phyloP scores from a whole-genome alignment of 306 rosid species.

The Rubus parviflorus region DNA sequence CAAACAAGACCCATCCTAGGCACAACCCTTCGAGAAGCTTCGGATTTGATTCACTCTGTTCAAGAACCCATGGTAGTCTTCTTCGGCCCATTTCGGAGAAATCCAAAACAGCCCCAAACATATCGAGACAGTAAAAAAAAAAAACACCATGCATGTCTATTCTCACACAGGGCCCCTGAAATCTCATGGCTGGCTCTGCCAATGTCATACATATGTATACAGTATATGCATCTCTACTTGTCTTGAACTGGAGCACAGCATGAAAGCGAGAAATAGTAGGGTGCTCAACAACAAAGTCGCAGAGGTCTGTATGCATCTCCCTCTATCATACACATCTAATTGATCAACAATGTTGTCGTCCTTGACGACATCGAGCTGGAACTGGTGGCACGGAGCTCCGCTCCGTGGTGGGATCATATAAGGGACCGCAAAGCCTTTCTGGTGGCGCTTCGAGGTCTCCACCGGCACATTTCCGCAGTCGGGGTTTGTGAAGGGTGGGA shows the following conservation, averaged over 20 bases:
- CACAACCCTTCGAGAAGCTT: too few species aligned
- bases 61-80: too few species aligned
- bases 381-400: conserved; percentile 66
- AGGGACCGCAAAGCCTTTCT: conserved; percentile 45
- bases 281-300: conserved; percentile 84
- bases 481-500: neutral
- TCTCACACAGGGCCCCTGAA: too few species aligned
- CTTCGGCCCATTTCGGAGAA: too few species aligned
- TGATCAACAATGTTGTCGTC: conserved; percentile 66
- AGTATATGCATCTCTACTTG: conserved; percentile 68
- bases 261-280: conserved; percentile 88
- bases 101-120: too few species aligned
- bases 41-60: too few species aligned
- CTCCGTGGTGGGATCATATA: conserved; percentile 84
- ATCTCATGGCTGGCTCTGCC: too few species aligned
- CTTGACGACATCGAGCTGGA: conserved; percentile 81
- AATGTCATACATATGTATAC: too few species aligned
- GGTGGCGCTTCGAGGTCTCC: conserved; percentile 18
- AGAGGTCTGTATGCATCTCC: too few species aligned
- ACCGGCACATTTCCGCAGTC: neutral
- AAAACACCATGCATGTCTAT: too few species aligned
- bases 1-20: too few species aligned
- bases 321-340: conserved; percentile 46
- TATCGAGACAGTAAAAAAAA: too few species aligned
- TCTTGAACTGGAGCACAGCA: conserved; percentile 85